Percentiles rank a stretch among this genome's conserved stretches.
phyloP scores from a whole-genome alignment of 371 early-diverging fungal species.

The Blakeslea trispora region DNA sequence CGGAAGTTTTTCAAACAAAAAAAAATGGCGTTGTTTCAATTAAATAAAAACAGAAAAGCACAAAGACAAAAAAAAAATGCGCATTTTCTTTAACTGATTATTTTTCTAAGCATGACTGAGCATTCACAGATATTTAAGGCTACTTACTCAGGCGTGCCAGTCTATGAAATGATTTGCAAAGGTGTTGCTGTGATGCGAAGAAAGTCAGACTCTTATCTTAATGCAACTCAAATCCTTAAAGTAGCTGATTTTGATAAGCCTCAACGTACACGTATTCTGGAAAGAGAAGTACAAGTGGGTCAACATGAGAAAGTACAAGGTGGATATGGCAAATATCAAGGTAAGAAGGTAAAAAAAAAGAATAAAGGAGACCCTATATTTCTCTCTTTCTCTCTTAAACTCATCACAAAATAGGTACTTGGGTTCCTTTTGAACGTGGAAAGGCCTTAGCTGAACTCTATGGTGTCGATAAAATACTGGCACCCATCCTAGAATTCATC shows the following conservation, averaged over 20 bases:
- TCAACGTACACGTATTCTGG: constrained; percentile 84
- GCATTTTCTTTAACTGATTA: no score
- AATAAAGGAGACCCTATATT: no score
- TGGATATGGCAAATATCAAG: constrained; percentile 95
- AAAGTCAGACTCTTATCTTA: constrained; percentile 80
- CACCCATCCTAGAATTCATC: constrained; percentile 29
- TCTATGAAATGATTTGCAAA: constrained; percentile 83
- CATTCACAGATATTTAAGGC: constrained; percentile 52
- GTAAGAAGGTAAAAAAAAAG: constrained; percentile 42
- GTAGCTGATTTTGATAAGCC: constrained; percentile 91
- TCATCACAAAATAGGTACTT: constrained; percentile 45
- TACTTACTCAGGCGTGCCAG: constrained; percentile 86
- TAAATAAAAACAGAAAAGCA: no score
- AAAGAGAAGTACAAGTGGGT: constrained; percentile 77
- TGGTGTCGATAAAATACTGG: constrained; percentile 26
- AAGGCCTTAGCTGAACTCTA: constrained; percentile 63
- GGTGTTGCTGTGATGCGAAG: constrained; percentile 90
- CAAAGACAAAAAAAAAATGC: no score
- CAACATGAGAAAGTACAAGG: constrained; percentile 92
- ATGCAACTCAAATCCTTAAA: constrained; percentile 93
- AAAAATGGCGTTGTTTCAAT: no score
- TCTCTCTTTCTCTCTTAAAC: neutral
- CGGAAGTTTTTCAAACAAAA: no score
- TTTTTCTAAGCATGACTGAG: constrained; percentile 7
- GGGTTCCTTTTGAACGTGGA: constrained; percentile 87